Evolutionary conservation across 768 basidiomycete species (phyloP).

Genomic region (Boletus subcaerulescens): DNA sequence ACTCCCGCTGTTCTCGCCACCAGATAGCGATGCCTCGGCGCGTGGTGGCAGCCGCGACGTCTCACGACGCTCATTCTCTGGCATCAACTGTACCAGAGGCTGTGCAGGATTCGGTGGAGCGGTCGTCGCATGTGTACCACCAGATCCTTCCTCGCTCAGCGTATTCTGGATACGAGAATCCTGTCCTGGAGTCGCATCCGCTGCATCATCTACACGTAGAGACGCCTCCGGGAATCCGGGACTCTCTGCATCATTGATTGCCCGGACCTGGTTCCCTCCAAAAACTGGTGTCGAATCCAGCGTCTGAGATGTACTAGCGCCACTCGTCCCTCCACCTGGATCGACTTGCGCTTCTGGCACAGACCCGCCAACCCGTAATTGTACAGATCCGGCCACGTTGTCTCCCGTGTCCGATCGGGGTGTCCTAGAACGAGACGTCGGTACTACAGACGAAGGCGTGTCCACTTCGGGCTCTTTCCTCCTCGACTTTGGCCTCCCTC

Average conservation of each 20-base stretch:
- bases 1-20: not conserved
- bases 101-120: not conserved
- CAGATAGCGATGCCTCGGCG: constrained; percentile 7
- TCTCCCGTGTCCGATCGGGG: constrained; percentile 16
- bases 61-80: constrained; percentile 7
- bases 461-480: constrained; percentile 7
- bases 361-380: not conserved
- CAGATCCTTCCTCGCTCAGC: not conserved
- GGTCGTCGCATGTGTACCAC: not conserved
- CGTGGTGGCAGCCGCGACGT: not conserved
- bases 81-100: not conserved
- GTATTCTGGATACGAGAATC: constrained; percentile 1
- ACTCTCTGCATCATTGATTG: not conserved
- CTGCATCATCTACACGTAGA: constrained; percentile 2
- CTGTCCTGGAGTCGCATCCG: constrained; percentile 19
- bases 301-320: not conserved
- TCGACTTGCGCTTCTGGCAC: constrained; percentile 14
- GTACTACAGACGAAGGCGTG: not conserved
- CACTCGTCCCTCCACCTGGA: constrained; percentile 19
- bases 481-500: constrained; percentile 8
- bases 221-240: not conserved
- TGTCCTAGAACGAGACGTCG: constrained; percentile 12
- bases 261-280: not conserved
- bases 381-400: not conserved
- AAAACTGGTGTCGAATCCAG: constrained; percentile 4